A percentile compares a stretch with the other conserved stretches of the same genome.
Evolutionary conservation across 768 basidiomycete genomes (phyloP).

Genomic region (Gymnopilus dilepis): DNA sequence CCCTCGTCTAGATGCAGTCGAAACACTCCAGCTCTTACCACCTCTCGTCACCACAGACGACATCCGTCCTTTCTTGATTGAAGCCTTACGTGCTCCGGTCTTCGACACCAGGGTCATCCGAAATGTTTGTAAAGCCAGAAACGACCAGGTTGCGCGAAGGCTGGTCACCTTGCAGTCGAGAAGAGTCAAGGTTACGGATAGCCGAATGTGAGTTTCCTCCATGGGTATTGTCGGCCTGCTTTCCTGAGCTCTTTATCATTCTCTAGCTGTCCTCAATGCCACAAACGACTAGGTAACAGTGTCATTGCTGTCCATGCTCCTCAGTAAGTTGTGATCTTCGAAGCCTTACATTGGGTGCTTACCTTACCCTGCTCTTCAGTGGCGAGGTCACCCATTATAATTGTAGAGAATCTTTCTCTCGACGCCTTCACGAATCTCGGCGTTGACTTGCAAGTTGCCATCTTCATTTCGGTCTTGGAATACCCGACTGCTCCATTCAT

Average conservation of each 20-base stretch:
- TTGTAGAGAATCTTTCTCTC: constrained; percentile 85
- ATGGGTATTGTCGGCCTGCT: constrained; percentile 8
- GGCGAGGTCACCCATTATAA: constrained; percentile 98
- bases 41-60: constrained; percentile 87
- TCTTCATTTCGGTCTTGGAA: constrained; percentile 2
- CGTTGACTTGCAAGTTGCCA: constrained; percentile 22
- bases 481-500: constrained; percentile 2
- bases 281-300: constrained; percentile 90
- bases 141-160: constrained; percentile 74
- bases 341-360: background rate
- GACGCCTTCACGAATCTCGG: constrained; percentile 50
- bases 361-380: constrained; percentile 42
- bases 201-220: constrained; percentile 76
- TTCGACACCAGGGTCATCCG: constrained; percentile 75
- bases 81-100: constrained; percentile 66
- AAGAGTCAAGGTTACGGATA: constrained; percentile 89
- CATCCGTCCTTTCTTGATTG: constrained; percentile 77
- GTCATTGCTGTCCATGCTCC: constrained; percentile 95
- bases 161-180: constrained; percentile 80
- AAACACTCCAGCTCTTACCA: constrained; percentile 86
- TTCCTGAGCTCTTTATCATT: background rate
- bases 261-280: constrained; percentile 90
- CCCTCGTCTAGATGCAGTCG: constrained; percentile 78
- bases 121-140: constrained; percentile 72
- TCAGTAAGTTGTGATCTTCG: constrained; percentile 51